Evolutionary conservation across 495 filamentous ascomycete genomes (phyloP), one percentile per base, ranked within the genome.

Genomic region (Daldinia concentrica): DNA sequence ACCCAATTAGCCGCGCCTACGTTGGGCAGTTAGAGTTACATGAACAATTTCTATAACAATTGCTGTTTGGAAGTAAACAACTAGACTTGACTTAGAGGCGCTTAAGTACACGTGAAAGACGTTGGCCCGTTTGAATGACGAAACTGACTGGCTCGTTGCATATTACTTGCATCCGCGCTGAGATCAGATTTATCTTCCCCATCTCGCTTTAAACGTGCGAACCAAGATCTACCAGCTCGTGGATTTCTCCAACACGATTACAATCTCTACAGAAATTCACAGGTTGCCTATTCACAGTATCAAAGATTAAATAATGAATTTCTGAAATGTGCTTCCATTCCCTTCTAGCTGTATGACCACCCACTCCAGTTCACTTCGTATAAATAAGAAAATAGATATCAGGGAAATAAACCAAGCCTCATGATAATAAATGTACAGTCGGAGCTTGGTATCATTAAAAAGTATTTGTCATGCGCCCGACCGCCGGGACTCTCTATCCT

Each of bases 371-470:
- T 64, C 69, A 67, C 69, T 60, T 72, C 64, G 39, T 32, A 59
- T 22, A 57, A 45, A 66, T 54, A 62, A 58, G 48, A 43, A 45
- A 67, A 62, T 29, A 54, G 26, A 62, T 27, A 63, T 51, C 26
- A 52, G n/a, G 62, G 24, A 56, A 59, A 67, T 51, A 51, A 58
- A 66, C 58, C 39, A 67, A 67, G 69, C 69, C 63, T 72, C 69
- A 64, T 72, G 57, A 70, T 48, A 22, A 48, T 48, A 67, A 68
- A 60, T 68, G 68, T 61, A 66, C 52, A 60, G 65, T 68, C 65
- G 50, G 70, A 73, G 64, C 65, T 64, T 68, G 62, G 70, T 22
- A 68, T 72, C 64, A 72, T 73, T 73, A 73, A 73, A 73, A 66
- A 41, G 37, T 69, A 73, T 73, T 73, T 57, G 71, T 69, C 66